Base-by-base conservation (phyloP, 345 rosid genomes). In the Acer negundo region DNA sequence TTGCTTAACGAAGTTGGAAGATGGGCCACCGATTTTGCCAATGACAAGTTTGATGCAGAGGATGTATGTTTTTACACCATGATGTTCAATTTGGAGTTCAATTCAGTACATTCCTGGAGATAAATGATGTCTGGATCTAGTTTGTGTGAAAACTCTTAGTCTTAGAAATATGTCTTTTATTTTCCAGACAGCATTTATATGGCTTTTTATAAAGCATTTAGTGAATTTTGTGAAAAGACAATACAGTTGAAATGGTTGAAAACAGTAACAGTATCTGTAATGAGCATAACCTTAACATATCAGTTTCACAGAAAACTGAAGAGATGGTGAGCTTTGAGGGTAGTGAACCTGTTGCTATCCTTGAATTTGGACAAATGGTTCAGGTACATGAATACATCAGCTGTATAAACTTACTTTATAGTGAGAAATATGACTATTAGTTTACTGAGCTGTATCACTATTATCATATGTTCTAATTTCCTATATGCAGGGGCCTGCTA, bases 321-420 rank as follows among this genome's bases (percentile, higher is more conserved):
- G 97, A 87, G 84, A 66, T 72, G 69, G 90, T 88, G 73, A 93
- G 82, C 83, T 95, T 78, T 26, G 88, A 92, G 73, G 92, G 82
- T 69, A 87, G 88, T 44, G 98, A 95, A 79, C 97, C 99, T 67
- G 85, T 95, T 81, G 96, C 92, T 69, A 89, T 95, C 77, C 72
- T 95, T 75, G 99, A 97, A 84, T 95, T 95, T 78, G 94, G 93
- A 74, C 98, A 93, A 87, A 93, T 93, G 97, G 97, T 97, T 75
- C 97, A 95, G 97, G 97, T 95, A 81, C 28, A 26, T 26, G 28
- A 28, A 3, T 28, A 2, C 59, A 42, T 23, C 44, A 53, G 47
- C 44, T 49, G 20, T 10, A 46, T 35, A 75, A 31, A n/a, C 17
- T 20, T 31, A 17, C 59, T 22, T 70, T 78, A 31, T 31, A 61